A percentile compares a stretch with the other conserved stretches of the same genome.
phyloP scores from a whole-genome alignment of 495 filamentous ascomycete genomes.

The Aspergillus wentii region DNA sequence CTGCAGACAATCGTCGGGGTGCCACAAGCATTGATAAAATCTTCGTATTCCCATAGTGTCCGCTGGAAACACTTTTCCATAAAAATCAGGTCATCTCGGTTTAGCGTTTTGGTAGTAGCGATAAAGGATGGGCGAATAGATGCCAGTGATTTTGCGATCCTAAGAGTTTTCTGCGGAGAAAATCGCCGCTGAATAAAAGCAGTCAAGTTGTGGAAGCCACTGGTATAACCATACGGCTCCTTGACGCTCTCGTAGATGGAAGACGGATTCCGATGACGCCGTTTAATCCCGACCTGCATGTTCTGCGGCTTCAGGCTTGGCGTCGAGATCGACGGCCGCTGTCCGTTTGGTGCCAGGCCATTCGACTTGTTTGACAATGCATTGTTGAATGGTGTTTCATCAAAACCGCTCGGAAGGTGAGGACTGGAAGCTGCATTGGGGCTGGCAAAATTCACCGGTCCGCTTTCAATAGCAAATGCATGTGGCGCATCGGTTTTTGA shows the following conservation, averaged over 20 bases:
- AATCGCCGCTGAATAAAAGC: constrained; percentile 78
- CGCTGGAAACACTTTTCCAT: constrained; percentile 97
- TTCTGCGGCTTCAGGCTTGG: constrained; percentile 45
- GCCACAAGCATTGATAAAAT: constrained; percentile 79
- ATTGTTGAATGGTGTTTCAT: constrained; percentile 27
- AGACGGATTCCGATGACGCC: constrained; percentile 68
- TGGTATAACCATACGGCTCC: constrained; percentile 84
- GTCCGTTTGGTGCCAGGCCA: constrained; percentile 29
- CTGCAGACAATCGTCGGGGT: constrained; percentile 90
- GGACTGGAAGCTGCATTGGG: constrained; percentile 50
- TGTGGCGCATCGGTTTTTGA: constrained; percentile 50
- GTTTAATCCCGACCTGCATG: constrained; percentile 39
- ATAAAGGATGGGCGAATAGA: constrained; percentile 92
- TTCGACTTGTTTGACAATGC: constrained; percentile 24
- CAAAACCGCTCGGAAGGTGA: constrained; percentile 38
- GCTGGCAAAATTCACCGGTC: constrained; percentile 57
- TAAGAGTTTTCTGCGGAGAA: constrained; percentile 57
- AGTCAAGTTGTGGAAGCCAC: constrained; percentile 83
- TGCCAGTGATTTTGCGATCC: constrained; percentile 81
- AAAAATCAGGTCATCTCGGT: constrained; percentile 83
- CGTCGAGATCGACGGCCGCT: constrained; percentile 36
- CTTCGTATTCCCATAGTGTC: constrained; percentile 85
- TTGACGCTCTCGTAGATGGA: constrained; percentile 84
- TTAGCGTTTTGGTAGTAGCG: constrained; percentile 75
- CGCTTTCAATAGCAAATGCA: constrained; percentile 69